Conservation (phyloP, 257 asterid genomes). For the Salvia miltiorrhiza region DNA sequence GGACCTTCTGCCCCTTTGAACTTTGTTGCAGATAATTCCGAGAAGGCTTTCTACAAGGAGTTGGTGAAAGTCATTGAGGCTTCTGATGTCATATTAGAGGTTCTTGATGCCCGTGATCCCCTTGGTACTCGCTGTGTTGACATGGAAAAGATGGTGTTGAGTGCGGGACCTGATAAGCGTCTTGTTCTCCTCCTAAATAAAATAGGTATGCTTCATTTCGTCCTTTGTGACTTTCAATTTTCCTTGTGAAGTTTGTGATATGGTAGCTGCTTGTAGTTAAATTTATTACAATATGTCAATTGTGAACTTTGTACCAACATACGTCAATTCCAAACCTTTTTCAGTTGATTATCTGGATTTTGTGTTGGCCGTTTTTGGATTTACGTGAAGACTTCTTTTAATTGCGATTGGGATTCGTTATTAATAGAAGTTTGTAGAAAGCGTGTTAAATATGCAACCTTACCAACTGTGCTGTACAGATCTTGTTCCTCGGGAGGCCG, state of each 20-base stretch:
- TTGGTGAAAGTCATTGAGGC: conserved; percentile 86
- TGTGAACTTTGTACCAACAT: not conserved
- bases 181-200: conserved; percentile 88
- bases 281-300: not conserved
- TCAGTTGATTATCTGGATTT: not conserved
- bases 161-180: conserved; percentile 68
- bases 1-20: not conserved
- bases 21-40: conserved; percentile 49
- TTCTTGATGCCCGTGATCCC: conserved; percentile 98
- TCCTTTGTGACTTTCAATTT: conserved; percentile 1
- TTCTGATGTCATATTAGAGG: conserved; percentile 93
- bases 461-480: conserved; percentile 40
- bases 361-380: not conserved
- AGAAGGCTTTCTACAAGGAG: conserved; percentile 87
- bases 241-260: not conserved
- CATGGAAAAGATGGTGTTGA: conserved; percentile 91
- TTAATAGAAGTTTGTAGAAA: not conserved
- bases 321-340: no score
- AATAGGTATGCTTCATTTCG: conserved; percentile 55
- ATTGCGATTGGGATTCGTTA: not conserved
- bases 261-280: not conserved
- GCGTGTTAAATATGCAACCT: not conserved
- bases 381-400: not conserved
- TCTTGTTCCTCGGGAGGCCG: conserved; percentile 94
- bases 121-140: conserved; percentile 90